These are phyloP conservation scores for Thelephora terrestris DNA, from an alignment of 1,284 basidiomycete genomes.

Conservation along the genomic window DNA sequence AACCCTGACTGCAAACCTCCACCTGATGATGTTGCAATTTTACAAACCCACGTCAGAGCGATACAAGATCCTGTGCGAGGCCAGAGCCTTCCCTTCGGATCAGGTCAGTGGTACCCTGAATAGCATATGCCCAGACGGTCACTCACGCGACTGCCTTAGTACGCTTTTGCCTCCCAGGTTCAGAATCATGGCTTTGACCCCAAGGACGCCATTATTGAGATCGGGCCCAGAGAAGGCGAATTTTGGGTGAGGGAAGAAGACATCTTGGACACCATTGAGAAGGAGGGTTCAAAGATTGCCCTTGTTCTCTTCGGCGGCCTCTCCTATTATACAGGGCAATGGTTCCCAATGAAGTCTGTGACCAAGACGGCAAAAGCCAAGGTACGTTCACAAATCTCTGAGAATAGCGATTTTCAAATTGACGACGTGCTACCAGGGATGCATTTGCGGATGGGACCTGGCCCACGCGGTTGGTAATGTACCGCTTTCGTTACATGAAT, in stretches of 20 bases:
- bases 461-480: conserved; percentile 96
- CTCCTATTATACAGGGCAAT: conserved; percentile 98
- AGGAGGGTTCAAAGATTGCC: conserved; percentile 69
- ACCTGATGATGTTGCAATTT: conserved; percentile 90
- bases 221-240: conserved; percentile 77
- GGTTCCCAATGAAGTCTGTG: conserved; percentile 80
- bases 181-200: conserved; percentile 74
- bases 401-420: neutral
- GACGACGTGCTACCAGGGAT: conserved; percentile 46
- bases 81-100: conserved; percentile 92
- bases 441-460: conserved; percentile 91
- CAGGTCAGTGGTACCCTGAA: conserved; percentile 34
- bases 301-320: conserved; percentile 86
- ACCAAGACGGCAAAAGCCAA: conserved; percentile 77
- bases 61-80: conserved; percentile 95
- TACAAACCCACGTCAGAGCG: conserved; percentile 79
- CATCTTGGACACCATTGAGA: conserved; percentile 70
- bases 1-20: conserved; percentile 90
- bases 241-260: conserved; percentile 85
- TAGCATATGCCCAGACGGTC: neutral
- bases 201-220: conserved; percentile 63
- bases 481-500: conserved; percentile 80
- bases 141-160: conserved; percentile 42
- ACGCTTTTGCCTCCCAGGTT: conserved; percentile 89
- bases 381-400: conserved; percentile 30